These are phyloP conservation scores for Chaetomium strumarium DNA, from an alignment of 2,329 filamentous ascomycete genomes.

Conservation along the genomic window DNA sequence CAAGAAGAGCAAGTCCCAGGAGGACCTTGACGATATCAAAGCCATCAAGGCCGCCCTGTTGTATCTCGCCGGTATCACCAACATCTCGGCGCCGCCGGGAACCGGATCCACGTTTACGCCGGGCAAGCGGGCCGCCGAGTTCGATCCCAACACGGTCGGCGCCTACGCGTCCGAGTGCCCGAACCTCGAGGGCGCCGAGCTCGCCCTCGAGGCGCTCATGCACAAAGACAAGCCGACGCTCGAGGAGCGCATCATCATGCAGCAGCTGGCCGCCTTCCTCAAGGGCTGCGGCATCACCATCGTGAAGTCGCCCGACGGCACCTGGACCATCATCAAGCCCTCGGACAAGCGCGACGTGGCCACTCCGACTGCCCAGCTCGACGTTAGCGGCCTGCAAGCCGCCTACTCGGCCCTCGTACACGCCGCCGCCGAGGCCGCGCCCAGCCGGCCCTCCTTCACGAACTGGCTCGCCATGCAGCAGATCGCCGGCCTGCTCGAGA, in stretches of 20 bases:
- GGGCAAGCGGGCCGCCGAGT: slow-evolving; percentile 20
- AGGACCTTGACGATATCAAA: slow-evolving; percentile 17
- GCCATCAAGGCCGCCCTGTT: slow-evolving; percentile 18
- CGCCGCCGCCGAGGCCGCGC: slow-evolving; percentile 4
- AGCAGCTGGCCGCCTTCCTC: slow-evolving; percentile 24
- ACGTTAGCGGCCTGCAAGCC: slow-evolving; percentile 22
- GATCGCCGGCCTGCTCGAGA: slow-evolving; percentile 19
- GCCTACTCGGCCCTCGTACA: slow-evolving; percentile 18
- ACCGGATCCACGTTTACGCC: slow-evolving; percentile 20
- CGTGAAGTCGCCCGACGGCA: slow-evolving; percentile 31
- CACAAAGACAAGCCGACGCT: slow-evolving; percentile 16
- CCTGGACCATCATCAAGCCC: slow-evolving; percentile 30
- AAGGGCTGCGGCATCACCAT: slow-evolving; percentile 33
- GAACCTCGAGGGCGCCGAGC: slow-evolving; percentile 67
- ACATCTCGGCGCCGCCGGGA: slow-evolving; percentile 20
- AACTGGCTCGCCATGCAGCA: slow-evolving; percentile 23
- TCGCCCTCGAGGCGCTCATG: slow-evolving; percentile 20
- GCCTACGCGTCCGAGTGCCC: slow-evolving; percentile 52
- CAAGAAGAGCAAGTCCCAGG: slow-evolving; percentile 20
- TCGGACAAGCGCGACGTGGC: slow-evolving; percentile 23
- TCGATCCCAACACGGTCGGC: slow-evolving; percentile 15
- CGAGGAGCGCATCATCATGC: slow-evolving; percentile 18
- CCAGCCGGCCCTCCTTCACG: slow-evolving; percentile 15
- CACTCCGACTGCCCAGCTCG: slow-evolving; percentile 14
- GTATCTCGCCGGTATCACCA: slow-evolving; percentile 18